These are phyloP conservation scores for Dictyostelium firmibasis DNA, from an alignment of 78 protist genomes.

Conservation along the genomic window DNA sequence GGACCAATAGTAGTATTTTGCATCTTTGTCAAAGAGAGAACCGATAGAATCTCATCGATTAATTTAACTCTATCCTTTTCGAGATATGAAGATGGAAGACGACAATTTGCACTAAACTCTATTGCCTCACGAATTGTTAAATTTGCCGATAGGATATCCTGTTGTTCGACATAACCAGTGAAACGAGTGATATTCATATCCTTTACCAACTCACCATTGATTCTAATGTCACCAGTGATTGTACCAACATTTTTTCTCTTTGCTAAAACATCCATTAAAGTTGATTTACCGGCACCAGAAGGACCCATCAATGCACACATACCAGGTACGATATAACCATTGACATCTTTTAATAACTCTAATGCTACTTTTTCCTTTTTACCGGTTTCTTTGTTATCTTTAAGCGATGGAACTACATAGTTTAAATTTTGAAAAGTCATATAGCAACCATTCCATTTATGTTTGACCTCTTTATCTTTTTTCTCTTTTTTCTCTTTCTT, in stretches of 20 bases:
- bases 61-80: slow-evolving; percentile 27
- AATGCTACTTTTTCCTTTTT: slow-evolving; percentile 52
- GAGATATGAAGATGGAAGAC: slow-evolving; percentile 17
- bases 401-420: slow-evolving; percentile 13
- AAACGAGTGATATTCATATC: slow-evolving; percentile 49
- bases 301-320: slow-evolving; percentile 65
- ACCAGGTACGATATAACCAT: slow-evolving; percentile 78
- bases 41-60: slow-evolving; percentile 34
- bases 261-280: slow-evolving; percentile 29
- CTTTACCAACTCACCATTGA: background rate
- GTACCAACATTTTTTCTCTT: slow-evolving; percentile 52
- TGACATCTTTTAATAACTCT: slow-evolving; percentile 29
- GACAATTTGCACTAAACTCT: slow-evolving; percentile 63
- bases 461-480: background rate
- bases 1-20: slow-evolving; percentile 50
- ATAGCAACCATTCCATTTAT: slow-evolving; percentile 47
- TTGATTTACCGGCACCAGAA: slow-evolving; percentile 56
- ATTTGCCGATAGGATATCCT: slow-evolving; percentile 56
- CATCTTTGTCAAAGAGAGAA: background rate
- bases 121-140: slow-evolving; percentile 69
- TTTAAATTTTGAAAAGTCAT: slow-evolving; percentile 56
- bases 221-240: slow-evolving; percentile 30
- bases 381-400: background rate
- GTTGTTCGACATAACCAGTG: slow-evolving; percentile 72
- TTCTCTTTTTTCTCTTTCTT: slow-evolving; percentile 47